Conservation (phyloP, 1,284 basidiomycete genomes). For the Irpex lacteus region DNA sequence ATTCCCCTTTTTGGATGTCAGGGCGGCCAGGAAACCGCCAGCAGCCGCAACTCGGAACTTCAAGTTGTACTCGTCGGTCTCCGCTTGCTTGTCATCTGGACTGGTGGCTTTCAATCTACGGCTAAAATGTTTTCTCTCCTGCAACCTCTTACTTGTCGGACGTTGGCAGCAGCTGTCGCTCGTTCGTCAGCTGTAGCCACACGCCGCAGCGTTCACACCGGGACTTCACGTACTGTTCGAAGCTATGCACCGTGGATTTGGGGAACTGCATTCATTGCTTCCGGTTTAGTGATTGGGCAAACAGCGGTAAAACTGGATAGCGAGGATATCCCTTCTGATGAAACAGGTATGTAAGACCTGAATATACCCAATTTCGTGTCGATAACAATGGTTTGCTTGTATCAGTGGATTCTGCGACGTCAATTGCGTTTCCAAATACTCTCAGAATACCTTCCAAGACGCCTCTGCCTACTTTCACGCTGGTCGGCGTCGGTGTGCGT, state of each 20-base stretch:
- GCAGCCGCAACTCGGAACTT: not conserved
- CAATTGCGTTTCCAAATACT: conserved; percentile 66
- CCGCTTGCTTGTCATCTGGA: not conserved
- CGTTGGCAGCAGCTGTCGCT: conserved; percentile 9
- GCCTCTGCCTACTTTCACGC: conserved; percentile 55
- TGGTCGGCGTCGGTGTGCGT: conserved; percentile 81
- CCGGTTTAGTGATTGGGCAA: conserved; percentile 29
- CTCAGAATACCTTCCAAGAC: conserved; percentile 60
- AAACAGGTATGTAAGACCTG: conserved; percentile 22
- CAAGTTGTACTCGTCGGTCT: not conserved
- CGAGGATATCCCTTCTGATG: conserved; percentile 18
- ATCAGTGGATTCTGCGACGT: conserved; percentile 68
- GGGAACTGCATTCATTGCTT: conserved; percentile 33
- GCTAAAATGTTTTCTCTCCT: conserved; percentile 4
- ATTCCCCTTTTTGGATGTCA: not conserved
- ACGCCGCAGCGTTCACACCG: conserved; percentile 1
- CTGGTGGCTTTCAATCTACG: not conserved
- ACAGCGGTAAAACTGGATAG: conserved; percentile 38
- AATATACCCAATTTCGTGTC: not conserved
- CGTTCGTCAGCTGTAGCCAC: conserved; percentile 17
- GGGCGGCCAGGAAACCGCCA: not conserved
- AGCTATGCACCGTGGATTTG: conserved; percentile 25
- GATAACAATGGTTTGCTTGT: conserved; percentile 4
- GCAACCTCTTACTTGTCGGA: conserved; percentile 9
- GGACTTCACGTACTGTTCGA: not conserved